Evolutionary conservation across 2,329 filamentous ascomycete genomes (phyloP), one percentile per base, ranked within the genome.

Genomic region (Claviceps maximensis): DNA sequence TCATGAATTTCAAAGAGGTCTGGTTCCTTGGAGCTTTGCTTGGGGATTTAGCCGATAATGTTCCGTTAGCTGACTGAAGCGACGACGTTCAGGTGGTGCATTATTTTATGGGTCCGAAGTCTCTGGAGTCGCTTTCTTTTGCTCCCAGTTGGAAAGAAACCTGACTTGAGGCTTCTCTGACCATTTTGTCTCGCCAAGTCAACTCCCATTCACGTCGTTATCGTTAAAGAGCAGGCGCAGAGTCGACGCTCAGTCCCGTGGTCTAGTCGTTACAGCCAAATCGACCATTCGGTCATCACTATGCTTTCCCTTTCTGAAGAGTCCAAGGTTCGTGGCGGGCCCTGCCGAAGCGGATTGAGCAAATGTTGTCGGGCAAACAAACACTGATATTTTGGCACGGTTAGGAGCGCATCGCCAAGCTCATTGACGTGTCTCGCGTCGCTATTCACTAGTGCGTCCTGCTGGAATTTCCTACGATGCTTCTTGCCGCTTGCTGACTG

Each of bases 381-480:
- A 33, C 25, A 29, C 52, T 50, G 19, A 53, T 13, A 12, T 12
- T 31, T 10, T 29, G 7, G 15, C 41, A 31, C 19, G 23, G 13
- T 4, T 63, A 96, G 91, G 93, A 98, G 84, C 89, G 93, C 78
- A 95, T 98, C 73, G 84, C 87, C 66, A 91, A 90, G 78, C 80
- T 97, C 74, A 93, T 98, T 69, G 93, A 97, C 72, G 76, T 96
- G 69, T 93, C 89, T 57, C 83, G 90, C 65, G 84, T 96, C 64
- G 89, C 87, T 55, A 86, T 98, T 66, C 93, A 98, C 76, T 98
- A 97, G 89, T 94, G 81, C 60, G 86, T 67, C 29, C 17, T 9
- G 19, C 0, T 10, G 17, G 38, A 25, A n/a, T 4, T 5, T 33
- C 8, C 10, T 27, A 19, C 27, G 5, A 21, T 46, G 15, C 10